Conservation (phyloP, 352 stramenopile species). For the Globisporangium apiculatum region DNA sequence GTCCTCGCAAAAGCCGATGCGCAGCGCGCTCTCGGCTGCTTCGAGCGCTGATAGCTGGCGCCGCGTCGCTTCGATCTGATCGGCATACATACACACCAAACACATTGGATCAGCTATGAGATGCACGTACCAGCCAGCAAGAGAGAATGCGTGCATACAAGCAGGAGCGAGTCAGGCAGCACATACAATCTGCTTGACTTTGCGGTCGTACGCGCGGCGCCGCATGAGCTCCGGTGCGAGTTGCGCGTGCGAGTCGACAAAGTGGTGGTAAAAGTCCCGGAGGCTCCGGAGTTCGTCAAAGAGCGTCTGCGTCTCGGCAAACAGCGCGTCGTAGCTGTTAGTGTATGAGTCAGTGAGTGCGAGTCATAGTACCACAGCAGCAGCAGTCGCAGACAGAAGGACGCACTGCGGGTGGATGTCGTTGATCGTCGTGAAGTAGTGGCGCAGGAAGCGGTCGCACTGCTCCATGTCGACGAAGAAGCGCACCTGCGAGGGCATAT, state of each 20-base stretch:
- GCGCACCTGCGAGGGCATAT: conserved; percentile 27
- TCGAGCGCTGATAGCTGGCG: conserved; percentile 39
- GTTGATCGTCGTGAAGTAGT: conserved; percentile 82
- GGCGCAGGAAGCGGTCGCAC: conserved; percentile 67
- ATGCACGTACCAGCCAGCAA: neutral
- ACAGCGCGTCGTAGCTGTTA: conserved; percentile 51
- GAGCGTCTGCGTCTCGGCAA: conserved; percentile 60
- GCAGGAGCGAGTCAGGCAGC: too few relatives aligned
- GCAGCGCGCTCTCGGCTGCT: conserved; percentile 36
- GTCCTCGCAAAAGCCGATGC: conserved; percentile 42
- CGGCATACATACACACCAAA: neutral
- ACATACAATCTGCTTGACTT: conserved; percentile 42
- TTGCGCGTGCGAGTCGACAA: conserved; percentile 55
- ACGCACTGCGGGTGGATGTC: conserved; percentile 70
- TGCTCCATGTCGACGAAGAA: conserved; percentile 89
- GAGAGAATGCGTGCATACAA: too few relatives aligned
- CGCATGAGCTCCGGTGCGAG: conserved; percentile 49
- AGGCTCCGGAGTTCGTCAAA: conserved; percentile 76
- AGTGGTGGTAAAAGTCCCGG: conserved; percentile 80
- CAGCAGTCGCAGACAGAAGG: neutral
- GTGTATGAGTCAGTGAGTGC: neutral
- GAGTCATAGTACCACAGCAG: neutral
- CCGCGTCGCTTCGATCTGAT: conserved; percentile 52
- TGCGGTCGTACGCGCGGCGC: conserved; percentile 43
- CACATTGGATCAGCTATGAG: neutral